These are phyloP conservation scores for Porodaedalea pini DNA, from an alignment of 1,284 basidiomycete species.

Conservation along the genomic window DNA sequence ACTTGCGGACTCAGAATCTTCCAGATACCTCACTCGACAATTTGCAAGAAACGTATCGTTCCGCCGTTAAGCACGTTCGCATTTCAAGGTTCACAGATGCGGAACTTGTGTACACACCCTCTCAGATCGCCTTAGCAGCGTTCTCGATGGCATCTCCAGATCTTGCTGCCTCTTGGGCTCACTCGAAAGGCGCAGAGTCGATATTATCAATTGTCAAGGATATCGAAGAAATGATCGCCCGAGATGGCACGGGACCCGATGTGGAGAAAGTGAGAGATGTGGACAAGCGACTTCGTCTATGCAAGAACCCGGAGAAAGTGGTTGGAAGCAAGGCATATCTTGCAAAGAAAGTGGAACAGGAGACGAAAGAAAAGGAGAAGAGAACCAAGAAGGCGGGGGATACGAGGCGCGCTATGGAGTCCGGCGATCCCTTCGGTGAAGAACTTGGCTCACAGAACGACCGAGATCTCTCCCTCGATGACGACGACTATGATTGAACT, in stretches of 20 bases:
- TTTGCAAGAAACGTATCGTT: slow-evolving; percentile 50
- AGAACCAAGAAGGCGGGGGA: slow-evolving; percentile 61
- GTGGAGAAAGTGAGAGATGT: slow-evolving; percentile 84
- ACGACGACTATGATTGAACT: slow-evolving; percentile 21
- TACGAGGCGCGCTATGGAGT: slow-evolving; percentile 45
- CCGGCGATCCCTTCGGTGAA: slow-evolving; percentile 66
- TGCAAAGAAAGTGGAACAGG: slow-evolving; percentile 60
- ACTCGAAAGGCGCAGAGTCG: slow-evolving; percentile 43
- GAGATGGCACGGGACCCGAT: slow-evolving; percentile 61
- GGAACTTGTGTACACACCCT: slow-evolving; percentile 88
- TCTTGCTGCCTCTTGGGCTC: slow-evolving; percentile 63
- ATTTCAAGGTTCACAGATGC: slow-evolving; percentile 83
- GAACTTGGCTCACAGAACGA: slow-evolving; percentile 37
- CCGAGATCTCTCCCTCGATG: slow-evolving; percentile 16
- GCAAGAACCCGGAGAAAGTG: slow-evolving; percentile 93
- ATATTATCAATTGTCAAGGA: slow-evolving; percentile 41
- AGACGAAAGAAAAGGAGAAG: slow-evolving; percentile 61
- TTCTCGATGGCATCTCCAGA: slow-evolving; percentile 62
- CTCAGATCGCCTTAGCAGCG: slow-evolving; percentile 90
- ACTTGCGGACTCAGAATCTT: slow-evolving; percentile 39
- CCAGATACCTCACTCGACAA: slow-evolving; percentile 44
- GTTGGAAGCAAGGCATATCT: slow-evolving; percentile 78
- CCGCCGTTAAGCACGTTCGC: slow-evolving; percentile 60
- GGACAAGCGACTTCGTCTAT: slow-evolving; percentile 78
- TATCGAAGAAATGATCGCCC: slow-evolving; percentile 56